Percentiles rank a stretch among this genome's conserved stretches.
phyloP scores from a whole-genome alignment of 2,329 filamentous ascomycete genomes.

The Fusarium nisikadoi region DNA sequence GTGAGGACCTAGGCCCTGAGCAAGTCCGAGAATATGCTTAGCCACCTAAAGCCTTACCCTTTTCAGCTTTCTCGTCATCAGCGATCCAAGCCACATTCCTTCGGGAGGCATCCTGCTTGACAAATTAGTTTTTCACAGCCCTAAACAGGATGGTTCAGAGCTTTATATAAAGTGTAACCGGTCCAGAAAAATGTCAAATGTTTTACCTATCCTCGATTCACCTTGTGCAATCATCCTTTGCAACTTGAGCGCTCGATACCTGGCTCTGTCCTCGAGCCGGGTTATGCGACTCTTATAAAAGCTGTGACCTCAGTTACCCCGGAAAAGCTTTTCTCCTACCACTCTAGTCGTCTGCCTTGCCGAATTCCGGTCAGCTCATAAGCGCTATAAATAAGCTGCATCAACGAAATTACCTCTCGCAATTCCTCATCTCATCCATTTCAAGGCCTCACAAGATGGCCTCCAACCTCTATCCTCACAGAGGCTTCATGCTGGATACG shows the following conservation, averaged over 20 bases:
- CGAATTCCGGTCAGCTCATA: background rate
- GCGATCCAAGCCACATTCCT: background rate
- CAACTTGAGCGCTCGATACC: background rate
- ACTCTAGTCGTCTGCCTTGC: background rate
- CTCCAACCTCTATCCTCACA: background rate
- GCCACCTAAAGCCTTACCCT: background rate
- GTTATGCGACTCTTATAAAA: background rate
- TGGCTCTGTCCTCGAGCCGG: accelerated
- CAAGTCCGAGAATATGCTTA: background rate
- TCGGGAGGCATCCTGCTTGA: background rate
- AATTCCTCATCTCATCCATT: accelerated
- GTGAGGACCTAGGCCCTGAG: background rate
- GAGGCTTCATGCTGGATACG: conserved; percentile 17
- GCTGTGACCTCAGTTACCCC: background rate
- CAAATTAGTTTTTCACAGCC: background rate
- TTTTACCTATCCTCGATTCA: background rate
- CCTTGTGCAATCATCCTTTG: accelerated
- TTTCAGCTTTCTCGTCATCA: background rate
- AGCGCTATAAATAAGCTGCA: background rate
- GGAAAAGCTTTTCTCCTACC: background rate
- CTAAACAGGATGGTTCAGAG: background rate
- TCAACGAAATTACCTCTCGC: background rate
- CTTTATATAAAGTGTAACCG: accelerated
- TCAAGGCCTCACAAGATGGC: background rate
- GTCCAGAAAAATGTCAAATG: accelerated